phyloP scores from a whole-genome alignment of 495 filamentous ascomycete genomes.

The Pseudoneurospora amorphoporcata region DNA sequence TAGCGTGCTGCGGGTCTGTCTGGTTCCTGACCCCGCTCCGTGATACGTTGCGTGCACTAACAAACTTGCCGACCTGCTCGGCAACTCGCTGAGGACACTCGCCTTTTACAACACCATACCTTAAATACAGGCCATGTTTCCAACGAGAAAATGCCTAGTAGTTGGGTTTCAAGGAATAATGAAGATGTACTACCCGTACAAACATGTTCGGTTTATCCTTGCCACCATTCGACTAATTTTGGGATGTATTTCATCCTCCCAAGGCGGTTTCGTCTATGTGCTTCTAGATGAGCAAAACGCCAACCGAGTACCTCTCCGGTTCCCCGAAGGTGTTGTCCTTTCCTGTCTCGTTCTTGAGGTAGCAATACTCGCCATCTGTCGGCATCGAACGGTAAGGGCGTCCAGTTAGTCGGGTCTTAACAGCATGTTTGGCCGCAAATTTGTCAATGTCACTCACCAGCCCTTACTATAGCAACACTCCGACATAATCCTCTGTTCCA shows the following conservation, averaged over 20 bases:
- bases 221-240: too few species aligned
- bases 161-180: too few species aligned
- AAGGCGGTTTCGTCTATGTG: background rate
- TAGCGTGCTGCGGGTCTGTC: background rate
- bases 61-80: background rate
- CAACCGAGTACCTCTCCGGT: slow-evolving; percentile 18
- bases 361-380: slow-evolving; percentile 18
- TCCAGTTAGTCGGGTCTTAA: background rate
- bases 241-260: too few species aligned
- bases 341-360: slow-evolving; percentile 28
- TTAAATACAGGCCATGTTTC: background rate
- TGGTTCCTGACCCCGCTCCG: background rate
- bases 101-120: background rate
- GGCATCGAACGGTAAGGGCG: background rate
- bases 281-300: slow-evolving; percentile 8
- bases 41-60: background rate
- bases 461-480: slow-evolving; percentile 20
- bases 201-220: too few species aligned
- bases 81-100: background rate
- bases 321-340: slow-evolving; percentile 19
- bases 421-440: background rate
- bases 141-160: too few species aligned
- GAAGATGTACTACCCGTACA: too few species aligned
- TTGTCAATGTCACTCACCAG: background rate
- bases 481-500: slow-evolving; percentile 15